Conservation (phyloP, 2,329 filamentous ascomycete genomes). For the Aspergillus sp. region DNA sequence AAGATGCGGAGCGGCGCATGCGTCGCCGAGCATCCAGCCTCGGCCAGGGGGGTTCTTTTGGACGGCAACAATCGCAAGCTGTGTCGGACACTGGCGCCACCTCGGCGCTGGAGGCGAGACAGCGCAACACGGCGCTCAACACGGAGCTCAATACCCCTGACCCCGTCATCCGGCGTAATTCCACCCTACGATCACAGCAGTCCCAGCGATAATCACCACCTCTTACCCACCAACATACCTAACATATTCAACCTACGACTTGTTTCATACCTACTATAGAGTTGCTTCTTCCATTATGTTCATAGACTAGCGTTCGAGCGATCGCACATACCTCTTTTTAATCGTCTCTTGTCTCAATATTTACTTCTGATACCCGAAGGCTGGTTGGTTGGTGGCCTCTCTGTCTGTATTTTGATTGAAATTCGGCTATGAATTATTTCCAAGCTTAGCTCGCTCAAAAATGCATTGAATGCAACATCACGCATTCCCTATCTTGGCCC, state of each 20-base stretch:
- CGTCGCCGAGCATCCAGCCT: slow-evolving; percentile 38
- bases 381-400: too few relatives aligned
- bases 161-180: slow-evolving; percentile 27
- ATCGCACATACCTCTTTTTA: not conserved
- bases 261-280: not conserved
- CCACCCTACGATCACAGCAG: slow-evolving; percentile 27
- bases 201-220: slow-evolving; percentile 16
- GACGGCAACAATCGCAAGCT: slow-evolving; percentile 24
- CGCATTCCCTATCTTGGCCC: too few relatives aligned
- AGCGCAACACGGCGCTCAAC: slow-evolving; percentile 16
- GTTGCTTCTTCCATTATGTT: not conserved
- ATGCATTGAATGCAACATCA: too few relatives aligned
- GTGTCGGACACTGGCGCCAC: slow-evolving; percentile 22
- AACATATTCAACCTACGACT: too few relatives aligned
- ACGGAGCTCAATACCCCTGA: slow-evolving; percentile 16
- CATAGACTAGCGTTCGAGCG: not conserved
- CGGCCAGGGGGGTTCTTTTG: slow-evolving; percentile 29
- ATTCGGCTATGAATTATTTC: too few relatives aligned
- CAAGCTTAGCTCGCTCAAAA: too few relatives aligned
- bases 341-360: not conserved
- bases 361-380: not conserved
- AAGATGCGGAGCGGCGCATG: slow-evolving; percentile 49
- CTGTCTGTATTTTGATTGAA: too few relatives aligned
- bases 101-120: slow-evolving; percentile 26
- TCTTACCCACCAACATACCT: not conserved